A percentile compares a stretch with the other conserved stretches of the same genome.
phyloP scores from a whole-genome alignment of 1,139 yeast species.

The Candida frijolesensis region DNA sequence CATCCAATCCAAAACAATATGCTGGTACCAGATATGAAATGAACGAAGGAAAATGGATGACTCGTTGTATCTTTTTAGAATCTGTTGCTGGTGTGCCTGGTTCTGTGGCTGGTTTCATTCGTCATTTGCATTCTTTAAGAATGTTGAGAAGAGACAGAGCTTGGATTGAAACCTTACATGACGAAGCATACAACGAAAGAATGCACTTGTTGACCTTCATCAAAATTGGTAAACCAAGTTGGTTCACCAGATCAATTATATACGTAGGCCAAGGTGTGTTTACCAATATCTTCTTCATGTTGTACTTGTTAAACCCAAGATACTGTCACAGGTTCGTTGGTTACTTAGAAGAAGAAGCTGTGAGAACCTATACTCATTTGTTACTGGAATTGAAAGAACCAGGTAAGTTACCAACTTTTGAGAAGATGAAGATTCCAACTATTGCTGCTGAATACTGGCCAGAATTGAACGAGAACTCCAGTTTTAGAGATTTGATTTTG shows the following conservation, averaged over 20 bases:
- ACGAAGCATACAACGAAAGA: conserved; percentile 79
- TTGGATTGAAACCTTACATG: conserved; percentile 74
- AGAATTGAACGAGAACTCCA: conserved; percentile 47
- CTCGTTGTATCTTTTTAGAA: conserved; percentile 69
- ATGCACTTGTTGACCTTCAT: conserved; percentile 76
- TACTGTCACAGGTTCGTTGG: conserved; percentile 80
- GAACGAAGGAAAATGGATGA: conserved; percentile 69
- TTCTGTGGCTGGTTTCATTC: conserved; percentile 69
- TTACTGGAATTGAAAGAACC: conserved; percentile 55
- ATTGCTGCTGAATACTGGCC: conserved; percentile 69
- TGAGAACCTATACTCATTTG: conserved; percentile 67
- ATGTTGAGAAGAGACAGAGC: conserved; percentile 68
- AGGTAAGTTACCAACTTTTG: conserved; percentile 56
- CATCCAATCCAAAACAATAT: conserved; percentile 24
- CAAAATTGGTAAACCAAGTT: conserved; percentile 64
- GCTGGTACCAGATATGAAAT: conserved; percentile 54
- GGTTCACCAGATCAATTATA: conserved; percentile 57
- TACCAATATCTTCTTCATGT: conserved; percentile 63
- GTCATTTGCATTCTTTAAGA: conserved; percentile 66
- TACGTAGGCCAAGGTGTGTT: conserved; percentile 74
- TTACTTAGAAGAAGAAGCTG: conserved; percentile 79
- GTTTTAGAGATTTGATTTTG: conserved; percentile 61
- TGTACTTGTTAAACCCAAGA: conserved; percentile 61
- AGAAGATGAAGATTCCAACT: conserved; percentile 47
- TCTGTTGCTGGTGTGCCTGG: conserved; percentile 83